These are phyloP conservation scores for Penicillium sp. DNA, from an alignment of 2,329 filamentous ascomycete genomes.

Conservation along the genomic window DNA sequence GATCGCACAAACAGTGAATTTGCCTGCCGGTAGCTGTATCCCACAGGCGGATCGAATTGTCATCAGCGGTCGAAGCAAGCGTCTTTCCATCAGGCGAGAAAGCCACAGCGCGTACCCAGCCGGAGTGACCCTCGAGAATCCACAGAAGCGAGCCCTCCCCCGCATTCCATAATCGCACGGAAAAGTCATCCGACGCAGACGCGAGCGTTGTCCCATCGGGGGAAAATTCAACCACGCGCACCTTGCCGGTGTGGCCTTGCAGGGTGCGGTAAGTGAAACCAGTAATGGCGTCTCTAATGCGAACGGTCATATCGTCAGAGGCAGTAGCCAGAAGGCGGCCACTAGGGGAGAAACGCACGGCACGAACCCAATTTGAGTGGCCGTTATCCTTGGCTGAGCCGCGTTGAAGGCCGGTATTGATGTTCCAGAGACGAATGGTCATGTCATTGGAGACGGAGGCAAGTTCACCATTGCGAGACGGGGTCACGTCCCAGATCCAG, in stretches of 20 bases:
- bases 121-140: slow-evolving; percentile 1
- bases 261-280: slow-evolving; percentile 11
- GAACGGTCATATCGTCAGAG: slow-evolving; percentile 11
- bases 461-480: slow-evolving; percentile 8
- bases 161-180: slow-evolving; percentile 9
- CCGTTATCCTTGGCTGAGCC: slow-evolving; percentile 9
- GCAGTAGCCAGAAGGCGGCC: slow-evolving; percentile 9
- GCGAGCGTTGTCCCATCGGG: slow-evolving; percentile 8
- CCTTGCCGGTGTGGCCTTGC: slow-evolving; percentile 9
- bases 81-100: slow-evolving; percentile 6
- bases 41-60: slow-evolving; percentile 7
- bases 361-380: slow-evolving; percentile 9
- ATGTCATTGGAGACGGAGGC: slow-evolving; percentile 12
- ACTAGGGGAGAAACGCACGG: slow-evolving; percentile 8
- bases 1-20: background rate
- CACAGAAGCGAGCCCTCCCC: slow-evolving; percentile 2
- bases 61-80: slow-evolving; percentile 8
- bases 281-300: slow-evolving; percentile 11
- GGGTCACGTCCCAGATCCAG: slow-evolving; percentile 9
- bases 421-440: slow-evolving; percentile 13
- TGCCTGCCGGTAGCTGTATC: slow-evolving; percentile 1
- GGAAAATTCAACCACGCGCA: slow-evolving; percentile 9
- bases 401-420: slow-evolving; percentile 11
- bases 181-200: slow-evolving; percentile 10
- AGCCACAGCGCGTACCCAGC: slow-evolving; percentile 11